These are phyloP conservation scores for Solanum bulbocastanum DNA, from an alignment of 257 asterid species.

Conservation along the genomic window DNA sequence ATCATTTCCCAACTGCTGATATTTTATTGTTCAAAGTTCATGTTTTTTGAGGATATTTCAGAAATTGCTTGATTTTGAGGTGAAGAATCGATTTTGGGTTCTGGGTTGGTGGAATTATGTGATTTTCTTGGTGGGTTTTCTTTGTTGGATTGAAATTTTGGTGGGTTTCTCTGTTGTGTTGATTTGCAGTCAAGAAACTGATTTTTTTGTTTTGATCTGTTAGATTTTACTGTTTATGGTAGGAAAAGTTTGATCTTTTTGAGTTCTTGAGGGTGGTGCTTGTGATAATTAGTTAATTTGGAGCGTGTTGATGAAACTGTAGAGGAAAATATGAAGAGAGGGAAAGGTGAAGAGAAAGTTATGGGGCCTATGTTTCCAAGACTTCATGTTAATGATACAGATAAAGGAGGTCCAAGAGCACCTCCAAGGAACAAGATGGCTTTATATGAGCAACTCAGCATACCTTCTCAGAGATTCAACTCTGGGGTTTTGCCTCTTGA, in stretches of 20 bases:
- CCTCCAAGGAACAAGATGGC: constrained; percentile 99
- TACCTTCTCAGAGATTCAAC: constrained; percentile 74
- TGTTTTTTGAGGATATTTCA: not conserved
- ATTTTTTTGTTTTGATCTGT: not conserved
- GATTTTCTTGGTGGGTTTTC: not conserved
- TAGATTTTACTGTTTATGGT: not conserved
- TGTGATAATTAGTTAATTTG: not conserved
- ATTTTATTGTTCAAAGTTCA: not conserved
- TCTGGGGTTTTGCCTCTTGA: constrained; percentile 12
- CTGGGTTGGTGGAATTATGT: not conserved
- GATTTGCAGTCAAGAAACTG: not conserved
- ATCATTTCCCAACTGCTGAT: not conserved
- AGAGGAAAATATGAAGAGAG: constrained; percentile 47
- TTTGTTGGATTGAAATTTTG: not conserved
- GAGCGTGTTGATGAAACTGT: not conserved
- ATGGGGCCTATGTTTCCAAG: constrained; percentile 94
- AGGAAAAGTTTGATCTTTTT: not conserved
- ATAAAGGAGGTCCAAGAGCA: constrained; percentile 96
- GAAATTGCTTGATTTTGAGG: not conserved
- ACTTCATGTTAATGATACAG: constrained; percentile 88
- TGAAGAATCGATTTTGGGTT: not conserved
- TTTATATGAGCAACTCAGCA: constrained; percentile 81
- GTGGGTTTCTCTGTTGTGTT: not conserved
- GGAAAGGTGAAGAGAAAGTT: constrained; percentile 60
- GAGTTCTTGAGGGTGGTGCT: not conserved